Conservation (phyloP, 495 filamentous ascomycete species). For the Xylaria nigripes region DNA sequence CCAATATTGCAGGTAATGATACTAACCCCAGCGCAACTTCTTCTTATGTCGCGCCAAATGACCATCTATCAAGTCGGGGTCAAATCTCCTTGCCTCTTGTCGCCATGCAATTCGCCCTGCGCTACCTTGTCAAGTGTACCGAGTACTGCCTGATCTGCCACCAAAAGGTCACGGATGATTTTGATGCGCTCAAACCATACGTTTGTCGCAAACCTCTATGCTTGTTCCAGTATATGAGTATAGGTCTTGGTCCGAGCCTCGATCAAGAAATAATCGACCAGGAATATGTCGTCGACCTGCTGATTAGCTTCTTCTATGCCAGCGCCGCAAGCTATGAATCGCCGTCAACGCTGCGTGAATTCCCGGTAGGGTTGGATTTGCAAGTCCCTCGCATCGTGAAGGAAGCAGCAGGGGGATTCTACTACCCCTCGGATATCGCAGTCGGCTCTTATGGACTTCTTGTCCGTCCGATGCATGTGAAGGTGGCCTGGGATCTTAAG, state of each 20-base stretch:
- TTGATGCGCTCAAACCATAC: constrained; percentile 87
- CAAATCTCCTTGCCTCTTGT: constrained; percentile 57
- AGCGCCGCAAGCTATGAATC: constrained; percentile 22
- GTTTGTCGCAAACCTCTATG: constrained; percentile 77
- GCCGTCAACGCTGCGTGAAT: constrained; percentile 41
- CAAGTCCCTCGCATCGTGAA: constrained; percentile 43
- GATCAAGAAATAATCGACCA: constrained; percentile 77
- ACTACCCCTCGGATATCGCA: neutral
- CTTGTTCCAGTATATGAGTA: constrained; percentile 83
- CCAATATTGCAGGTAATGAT: neutral
- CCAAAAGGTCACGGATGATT: constrained; percentile 55
- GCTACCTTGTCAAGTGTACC: constrained; percentile 73
- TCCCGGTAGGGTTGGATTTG: constrained; percentile 62
- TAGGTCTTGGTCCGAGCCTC: constrained; percentile 77
- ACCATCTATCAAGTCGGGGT: constrained; percentile 11
- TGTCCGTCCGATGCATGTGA: constrained; percentile 8
- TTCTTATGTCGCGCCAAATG: constrained; percentile 9
- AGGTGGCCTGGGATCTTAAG: constrained; percentile 5
- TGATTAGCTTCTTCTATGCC: constrained; percentile 74
- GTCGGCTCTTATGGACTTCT: neutral
- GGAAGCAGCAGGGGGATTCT: too few species aligned
- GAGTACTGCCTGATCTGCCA: constrained; percentile 88
- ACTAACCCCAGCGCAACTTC: constrained; percentile 4
- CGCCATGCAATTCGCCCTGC: constrained; percentile 72
- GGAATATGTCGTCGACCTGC: constrained; percentile 76